Evolutionary conservation across 2,329 filamentous ascomycete species (phyloP).

Genomic region (Aspergillus caelatus): DNA sequence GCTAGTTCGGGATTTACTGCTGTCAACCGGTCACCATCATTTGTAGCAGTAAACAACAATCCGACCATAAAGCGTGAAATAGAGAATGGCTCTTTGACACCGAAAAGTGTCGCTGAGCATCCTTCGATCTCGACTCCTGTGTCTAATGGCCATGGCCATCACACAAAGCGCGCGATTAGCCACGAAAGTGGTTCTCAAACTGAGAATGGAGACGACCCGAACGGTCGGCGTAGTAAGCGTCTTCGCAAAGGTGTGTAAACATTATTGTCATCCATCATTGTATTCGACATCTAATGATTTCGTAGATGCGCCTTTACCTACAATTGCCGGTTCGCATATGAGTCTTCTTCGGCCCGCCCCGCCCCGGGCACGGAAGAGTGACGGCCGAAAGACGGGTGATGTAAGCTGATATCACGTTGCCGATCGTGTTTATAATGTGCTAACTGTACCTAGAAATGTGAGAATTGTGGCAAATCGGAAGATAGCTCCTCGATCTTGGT

Average conservation of each 20-base stretch:
- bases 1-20: constrained; percentile 59
- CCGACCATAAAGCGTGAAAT: constrained; percentile 54
- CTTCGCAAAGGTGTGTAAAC: constrained; percentile 73
- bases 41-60: constrained; percentile 45
- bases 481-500: constrained; percentile 71
- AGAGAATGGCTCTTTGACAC: constrained; percentile 60
- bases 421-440: constrained; percentile 12
- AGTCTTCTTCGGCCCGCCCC: constrained; percentile 84
- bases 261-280: constrained; percentile 20
- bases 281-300: background rate
- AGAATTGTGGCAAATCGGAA: constrained; percentile 80
- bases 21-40: constrained; percentile 56
- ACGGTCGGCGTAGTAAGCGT: constrained; percentile 84
- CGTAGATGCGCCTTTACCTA: constrained; percentile 62
- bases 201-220: constrained; percentile 62
- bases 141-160: constrained; percentile 57
- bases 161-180: constrained; percentile 77
- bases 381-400: constrained; percentile 61
- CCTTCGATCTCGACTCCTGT: constrained; percentile 61
- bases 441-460: constrained; percentile 67
- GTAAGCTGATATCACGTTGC: constrained; percentile 38
- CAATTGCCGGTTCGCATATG: constrained; percentile 96
- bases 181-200: constrained; percentile 52
- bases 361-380: constrained; percentile 57
- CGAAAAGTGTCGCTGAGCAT: constrained; percentile 66